Conservation (phyloP, 2,329 filamentous ascomycete species). For the Eutypa lata region DNA sequence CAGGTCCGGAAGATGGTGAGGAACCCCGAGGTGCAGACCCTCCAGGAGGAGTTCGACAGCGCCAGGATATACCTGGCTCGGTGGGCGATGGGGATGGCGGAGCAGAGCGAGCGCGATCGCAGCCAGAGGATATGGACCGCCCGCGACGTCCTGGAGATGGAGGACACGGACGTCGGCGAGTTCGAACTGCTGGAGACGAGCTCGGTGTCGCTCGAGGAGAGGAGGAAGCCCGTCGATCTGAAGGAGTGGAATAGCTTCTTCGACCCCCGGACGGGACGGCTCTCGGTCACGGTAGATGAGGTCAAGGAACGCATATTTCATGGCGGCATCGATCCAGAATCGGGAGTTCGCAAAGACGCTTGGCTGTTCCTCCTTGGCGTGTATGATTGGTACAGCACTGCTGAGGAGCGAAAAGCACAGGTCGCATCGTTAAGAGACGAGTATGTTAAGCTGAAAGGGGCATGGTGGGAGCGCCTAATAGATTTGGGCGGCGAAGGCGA, state of each 20-base stretch:
- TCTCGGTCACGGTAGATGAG: slow-evolving; percentile 82
- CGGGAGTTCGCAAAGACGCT: slow-evolving; percentile 91
- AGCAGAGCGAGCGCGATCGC: slow-evolving; percentile 87
- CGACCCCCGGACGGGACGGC: slow-evolving; percentile 67
- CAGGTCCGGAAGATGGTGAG: slow-evolving; percentile 81
- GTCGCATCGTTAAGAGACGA: slow-evolving; percentile 85
- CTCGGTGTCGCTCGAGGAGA: slow-evolving; percentile 70
- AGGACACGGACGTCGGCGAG: slow-evolving; percentile 91
- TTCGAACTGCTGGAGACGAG: slow-evolving; percentile 88
- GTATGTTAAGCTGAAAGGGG: slow-evolving; percentile 88
- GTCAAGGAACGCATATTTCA: slow-evolving; percentile 98
- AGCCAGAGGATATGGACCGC: slow-evolving; percentile 90
- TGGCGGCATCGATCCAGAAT: slow-evolving; percentile 81
- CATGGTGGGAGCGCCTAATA: slow-evolving; percentile 93
- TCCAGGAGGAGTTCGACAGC: slow-evolving; percentile 97
- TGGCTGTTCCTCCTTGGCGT: slow-evolving; percentile 94
- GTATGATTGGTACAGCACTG: slow-evolving; percentile 87
- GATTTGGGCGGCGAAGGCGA: slow-evolving; percentile 78
- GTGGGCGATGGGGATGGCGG: slow-evolving; percentile 98
- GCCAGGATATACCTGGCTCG: slow-evolving; percentile 89
- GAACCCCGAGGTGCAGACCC: slow-evolving; percentile 89
- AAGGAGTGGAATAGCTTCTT: slow-evolving; percentile 93
- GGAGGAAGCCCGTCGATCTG: slow-evolving; percentile 71
- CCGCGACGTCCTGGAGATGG: slow-evolving; percentile 85
- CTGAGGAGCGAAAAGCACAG: slow-evolving; percentile 78